Conservation (phyloP, 2,329 filamentous ascomycete genomes). For the Verticillium nubilum region DNA sequence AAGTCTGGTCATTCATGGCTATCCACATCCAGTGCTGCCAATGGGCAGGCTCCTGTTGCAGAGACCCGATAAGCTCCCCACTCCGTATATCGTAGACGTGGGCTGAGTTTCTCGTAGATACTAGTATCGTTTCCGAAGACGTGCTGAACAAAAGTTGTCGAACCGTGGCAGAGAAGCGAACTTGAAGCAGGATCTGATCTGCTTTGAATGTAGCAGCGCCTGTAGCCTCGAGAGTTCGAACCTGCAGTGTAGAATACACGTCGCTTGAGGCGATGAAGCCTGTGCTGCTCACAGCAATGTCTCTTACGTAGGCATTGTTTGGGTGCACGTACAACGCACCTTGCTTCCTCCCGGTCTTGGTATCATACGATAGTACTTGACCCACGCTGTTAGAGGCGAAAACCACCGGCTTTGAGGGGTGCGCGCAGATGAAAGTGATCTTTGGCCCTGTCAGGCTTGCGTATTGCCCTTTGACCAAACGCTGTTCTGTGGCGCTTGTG, state of each 20-base stretch:
- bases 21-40: too few relatives aligned
- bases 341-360: constrained; percentile 4
- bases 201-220: too few relatives aligned
- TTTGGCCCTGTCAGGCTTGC: constrained; percentile 6
- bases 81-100: too few relatives aligned
- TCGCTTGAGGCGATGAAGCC: too few relatives aligned
- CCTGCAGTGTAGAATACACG: too few relatives aligned
- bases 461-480: constrained; percentile 8
- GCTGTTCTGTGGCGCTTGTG: constrained; percentile 6
- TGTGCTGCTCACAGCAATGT: too few relatives aligned
- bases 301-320: constrained; percentile 3
- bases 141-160: constrained; percentile 9
- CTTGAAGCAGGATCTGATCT: too few relatives aligned
- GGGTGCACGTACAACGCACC: constrained; percentile 8
- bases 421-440: constrained; percentile 11
- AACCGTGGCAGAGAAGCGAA: constrained; percentile 1
- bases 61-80: too few relatives aligned
- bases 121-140: constrained; percentile 7
- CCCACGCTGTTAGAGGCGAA: constrained; percentile 13
- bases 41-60: too few relatives aligned
- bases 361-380: constrained; percentile 7
- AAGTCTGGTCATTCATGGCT: not conserved
- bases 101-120: not conserved
- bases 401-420: constrained; percentile 8
- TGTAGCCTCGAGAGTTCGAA: too few relatives aligned